Conservation (phyloP, 129 eudicot species). For the Daucus carota region DNA sequence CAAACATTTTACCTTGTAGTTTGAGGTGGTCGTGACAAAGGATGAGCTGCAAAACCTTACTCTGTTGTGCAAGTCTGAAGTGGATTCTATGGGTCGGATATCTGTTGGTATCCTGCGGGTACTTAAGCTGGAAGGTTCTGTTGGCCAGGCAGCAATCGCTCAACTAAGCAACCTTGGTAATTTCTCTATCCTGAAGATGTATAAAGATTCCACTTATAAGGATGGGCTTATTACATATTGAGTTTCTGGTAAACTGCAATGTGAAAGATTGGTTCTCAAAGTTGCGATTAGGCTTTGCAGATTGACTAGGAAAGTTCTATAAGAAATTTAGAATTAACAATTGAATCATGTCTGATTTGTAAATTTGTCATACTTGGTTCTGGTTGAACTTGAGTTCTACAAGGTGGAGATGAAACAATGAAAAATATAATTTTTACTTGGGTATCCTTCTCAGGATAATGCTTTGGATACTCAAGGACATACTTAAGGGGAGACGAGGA, state of each 20-base stretch:
- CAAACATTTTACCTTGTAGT: conserved; percentile 30
- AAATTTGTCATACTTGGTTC: neutral
- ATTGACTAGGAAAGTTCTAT: neutral
- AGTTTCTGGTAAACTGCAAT: neutral
- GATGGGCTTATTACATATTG: neutral
- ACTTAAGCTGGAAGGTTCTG: conserved; percentile 74
- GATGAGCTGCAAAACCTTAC: conserved; percentile 81
- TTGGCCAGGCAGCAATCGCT: conserved; percentile 72
- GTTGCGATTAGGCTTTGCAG: neutral
- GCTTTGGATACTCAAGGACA: neutral
- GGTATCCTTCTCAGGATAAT: neutral
- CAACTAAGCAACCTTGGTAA: conserved; percentile 89
- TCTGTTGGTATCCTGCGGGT: conserved; percentile 80
- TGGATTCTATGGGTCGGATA: conserved; percentile 85
- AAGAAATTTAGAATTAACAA: neutral
- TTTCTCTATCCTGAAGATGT: conserved; percentile 10
- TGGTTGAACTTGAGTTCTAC: neutral
- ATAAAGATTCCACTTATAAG: neutral
- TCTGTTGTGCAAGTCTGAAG: conserved; percentile 75
- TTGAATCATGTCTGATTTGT: neutral
- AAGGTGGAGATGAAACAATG: neutral
- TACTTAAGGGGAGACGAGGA: neutral
- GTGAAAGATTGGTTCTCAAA: neutral
- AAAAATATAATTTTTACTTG: neutral
- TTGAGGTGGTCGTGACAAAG: conserved; percentile 88